phyloP scores from a whole-genome alignment of 2,329 filamentous ascomycete species.

The Fusarium buxicola region DNA sequence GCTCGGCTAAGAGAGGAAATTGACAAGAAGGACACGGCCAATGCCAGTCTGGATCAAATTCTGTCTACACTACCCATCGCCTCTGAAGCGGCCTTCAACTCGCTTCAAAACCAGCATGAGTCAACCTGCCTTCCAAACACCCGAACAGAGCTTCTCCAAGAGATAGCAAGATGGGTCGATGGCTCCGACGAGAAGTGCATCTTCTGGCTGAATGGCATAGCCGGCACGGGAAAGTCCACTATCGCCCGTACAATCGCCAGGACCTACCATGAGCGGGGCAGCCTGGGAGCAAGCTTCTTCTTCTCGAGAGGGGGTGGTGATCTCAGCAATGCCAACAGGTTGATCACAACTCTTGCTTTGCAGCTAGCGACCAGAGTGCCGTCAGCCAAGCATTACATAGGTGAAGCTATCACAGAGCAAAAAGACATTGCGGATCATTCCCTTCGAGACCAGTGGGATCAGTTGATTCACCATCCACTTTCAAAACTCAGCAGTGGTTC shows the following conservation, averaged over 20 bases:
- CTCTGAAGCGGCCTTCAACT: constrained; percentile 50
- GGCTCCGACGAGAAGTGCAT: background rate
- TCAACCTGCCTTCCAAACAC: constrained; percentile 49
- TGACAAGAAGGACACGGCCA: background rate
- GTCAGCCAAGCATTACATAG: background rate
- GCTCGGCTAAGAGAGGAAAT: constrained; percentile 41
- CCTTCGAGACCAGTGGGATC: background rate
- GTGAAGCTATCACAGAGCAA: background rate
- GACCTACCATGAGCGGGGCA: background rate
- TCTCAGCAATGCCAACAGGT: background rate
- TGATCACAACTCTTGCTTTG: background rate
- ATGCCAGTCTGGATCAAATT: background rate
- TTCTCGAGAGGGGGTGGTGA: constrained; percentile 1
- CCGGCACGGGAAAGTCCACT: constrained; percentile 13
- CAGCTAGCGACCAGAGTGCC: background rate
- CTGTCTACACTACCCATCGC: background rate
- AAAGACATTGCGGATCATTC: constrained; percentile 1
- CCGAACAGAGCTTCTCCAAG: constrained; percentile 46
- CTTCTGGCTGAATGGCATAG: constrained; percentile 8
- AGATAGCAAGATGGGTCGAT: constrained; percentile 16
- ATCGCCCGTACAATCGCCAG: background rate
- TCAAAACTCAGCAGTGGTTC: background rate
- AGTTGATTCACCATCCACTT: background rate
- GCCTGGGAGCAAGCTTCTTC: background rate
- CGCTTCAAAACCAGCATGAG: constrained; percentile 50